Conservation (phyloP, 805 yeast genomes). For the Tetrapisispora phaffii region DNA sequence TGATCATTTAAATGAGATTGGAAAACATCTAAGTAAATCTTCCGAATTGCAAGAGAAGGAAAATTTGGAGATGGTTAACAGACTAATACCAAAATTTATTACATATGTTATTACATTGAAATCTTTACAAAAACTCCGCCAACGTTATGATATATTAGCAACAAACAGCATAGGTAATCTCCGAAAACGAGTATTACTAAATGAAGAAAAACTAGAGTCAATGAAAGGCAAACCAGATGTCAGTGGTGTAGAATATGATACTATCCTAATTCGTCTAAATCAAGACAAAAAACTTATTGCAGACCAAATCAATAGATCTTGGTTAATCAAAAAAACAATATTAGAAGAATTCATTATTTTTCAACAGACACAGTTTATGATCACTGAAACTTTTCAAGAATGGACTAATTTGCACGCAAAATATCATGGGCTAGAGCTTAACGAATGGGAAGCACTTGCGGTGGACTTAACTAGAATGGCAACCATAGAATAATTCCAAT, state of each 20-base stretch:
- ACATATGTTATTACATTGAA: slow-evolving; percentile 53
- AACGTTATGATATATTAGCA: slow-evolving; percentile 48
- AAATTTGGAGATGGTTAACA: slow-evolving; percentile 34
- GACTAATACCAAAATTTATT: slow-evolving; percentile 54
- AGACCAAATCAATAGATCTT: slow-evolving; percentile 59
- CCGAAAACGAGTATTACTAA: slow-evolving; percentile 38
- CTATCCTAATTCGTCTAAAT: slow-evolving; percentile 41
- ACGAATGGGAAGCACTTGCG: slow-evolving; percentile 41
- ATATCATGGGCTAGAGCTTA: slow-evolving; percentile 46
- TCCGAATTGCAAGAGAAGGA: slow-evolving; percentile 33
- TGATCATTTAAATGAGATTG: slow-evolving; percentile 39
- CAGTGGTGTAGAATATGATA: slow-evolving; percentile 59
- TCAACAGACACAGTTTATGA: slow-evolving; percentile 74
- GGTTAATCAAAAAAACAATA: slow-evolving; percentile 74
- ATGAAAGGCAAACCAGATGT: slow-evolving; percentile 59
- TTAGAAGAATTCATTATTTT: slow-evolving; percentile 64
- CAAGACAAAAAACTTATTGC: slow-evolving; percentile 51
- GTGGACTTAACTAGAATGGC: slow-evolving; percentile 41
- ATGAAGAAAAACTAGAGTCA: slow-evolving; percentile 44
- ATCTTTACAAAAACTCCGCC: slow-evolving; percentile 59
- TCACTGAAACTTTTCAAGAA: slow-evolving; percentile 59
- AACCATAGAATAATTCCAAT: slow-evolving; percentile 18
- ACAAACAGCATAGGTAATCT: slow-evolving; percentile 40
- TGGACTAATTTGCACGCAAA: slow-evolving; percentile 61
- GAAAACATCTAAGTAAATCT: slow-evolving; percentile 29